Evolutionary conservation across 257 asterid genomes (phyloP), one percentile per base, ranked within the genome.

Genomic region (Solanum virginianum): DNA sequence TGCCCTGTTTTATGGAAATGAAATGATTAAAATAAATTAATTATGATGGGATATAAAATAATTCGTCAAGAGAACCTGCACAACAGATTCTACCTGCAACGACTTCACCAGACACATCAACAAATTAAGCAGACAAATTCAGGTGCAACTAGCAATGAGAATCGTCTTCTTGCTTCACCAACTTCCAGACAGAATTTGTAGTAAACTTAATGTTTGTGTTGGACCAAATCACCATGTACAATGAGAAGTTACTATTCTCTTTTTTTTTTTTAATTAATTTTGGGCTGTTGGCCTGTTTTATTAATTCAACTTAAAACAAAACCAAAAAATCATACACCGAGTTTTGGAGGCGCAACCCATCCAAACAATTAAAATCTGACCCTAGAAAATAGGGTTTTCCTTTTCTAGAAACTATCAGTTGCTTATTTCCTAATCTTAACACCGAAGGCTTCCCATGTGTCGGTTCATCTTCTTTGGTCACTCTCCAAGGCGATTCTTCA

Each of bases 1-100:
- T 10, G 98, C 98, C 94, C 99, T 97, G 90, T 89, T 87, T 83
- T 72, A 68, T 80, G 85, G 87, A 83, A 32, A 77, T 80, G 87
- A 63, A 51, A 18, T 83, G 88, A 47, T 85, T 85, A 55, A 56
- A 49, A 87, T 82, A 77, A 60, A 59, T 47, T 83, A 85, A 74
- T 53, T 54, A 71, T 59, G 85, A 62, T 70, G n/a, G 24, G 59
- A 36, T 54, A 80, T 20, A 4, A 16, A 49, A 81, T 62, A 22
- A 55, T 12, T 82, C 86, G 20, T 80, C 85, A 68, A 47, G 68
- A 53, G 54, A 51, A 83, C 53, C 54, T 53, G 57, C 75, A 53
- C 17, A 14, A 29, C 5, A 36, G 47, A 51, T 51, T 17, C 62
- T 51, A 77, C 39, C 45, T 9, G 4, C 26, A 53, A 79, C n/a